A percentile compares a stretch with the other conserved stretches of the same genome.
Conservation (phyloP, 2,329 filamentous ascomycete species). For the Aspergillus udagawae region DNA sequence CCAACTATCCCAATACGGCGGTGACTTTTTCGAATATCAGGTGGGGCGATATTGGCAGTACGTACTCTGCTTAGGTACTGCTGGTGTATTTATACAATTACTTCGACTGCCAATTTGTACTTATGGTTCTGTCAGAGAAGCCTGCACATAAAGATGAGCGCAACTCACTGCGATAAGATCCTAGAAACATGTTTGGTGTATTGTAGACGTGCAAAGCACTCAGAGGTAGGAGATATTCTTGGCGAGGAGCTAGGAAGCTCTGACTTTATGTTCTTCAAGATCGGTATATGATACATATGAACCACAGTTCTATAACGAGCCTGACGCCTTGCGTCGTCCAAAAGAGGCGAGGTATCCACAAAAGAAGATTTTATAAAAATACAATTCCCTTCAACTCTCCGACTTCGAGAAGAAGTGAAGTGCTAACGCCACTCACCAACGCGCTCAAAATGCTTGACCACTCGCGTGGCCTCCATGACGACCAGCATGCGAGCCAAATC, state of each 20-base stretch:
- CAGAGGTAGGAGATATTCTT: neutral
- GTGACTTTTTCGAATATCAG: conserved; percentile 56
- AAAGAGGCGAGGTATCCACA: neutral
- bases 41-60: conserved; percentile 60
- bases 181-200: neutral
- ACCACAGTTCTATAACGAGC: neutral
- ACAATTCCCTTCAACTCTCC: neutral
- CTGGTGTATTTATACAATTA: neutral
- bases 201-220: too few species aligned
- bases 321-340: neutral
- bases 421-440: conserved; percentile 27
- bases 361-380: neutral
- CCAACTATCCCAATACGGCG: conserved; percentile 45
- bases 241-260: neutral
- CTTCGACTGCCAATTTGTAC: neutral
- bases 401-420: neutral
- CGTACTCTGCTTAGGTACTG: conserved; percentile 22
- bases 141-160: neutral
- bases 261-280: neutral
- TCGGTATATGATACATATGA: neutral
- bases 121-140: neutral
- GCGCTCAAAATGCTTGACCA: conserved; percentile 31
- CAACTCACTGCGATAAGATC: neutral
- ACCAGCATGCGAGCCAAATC: conserved; percentile 31
- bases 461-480: conserved; percentile 29